Evolutionary conservation across 2,329 filamentous ascomycete species (phyloP).

Genomic region (Cordyceps cicadae): DNA sequence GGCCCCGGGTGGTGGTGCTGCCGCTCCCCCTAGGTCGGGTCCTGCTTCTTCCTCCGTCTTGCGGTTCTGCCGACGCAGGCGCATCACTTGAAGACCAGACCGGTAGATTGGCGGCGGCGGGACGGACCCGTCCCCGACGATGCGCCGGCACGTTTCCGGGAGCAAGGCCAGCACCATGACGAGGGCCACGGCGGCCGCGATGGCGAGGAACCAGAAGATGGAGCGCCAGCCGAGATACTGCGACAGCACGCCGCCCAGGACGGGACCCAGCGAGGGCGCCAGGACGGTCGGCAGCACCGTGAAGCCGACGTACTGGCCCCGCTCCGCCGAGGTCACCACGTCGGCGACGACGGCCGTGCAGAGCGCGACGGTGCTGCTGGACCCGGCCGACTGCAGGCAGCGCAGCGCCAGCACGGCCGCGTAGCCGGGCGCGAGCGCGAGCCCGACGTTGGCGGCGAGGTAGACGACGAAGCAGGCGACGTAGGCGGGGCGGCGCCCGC

Average conservation of each 20-base stretch:
- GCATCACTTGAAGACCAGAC: conserved; percentile 25
- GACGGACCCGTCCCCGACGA: conserved; percentile 46
- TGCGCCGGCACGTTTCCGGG: conserved; percentile 42
- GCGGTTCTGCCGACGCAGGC: conserved; percentile 15
- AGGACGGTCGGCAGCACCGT: conserved; percentile 41
- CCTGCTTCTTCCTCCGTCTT: not conserved
- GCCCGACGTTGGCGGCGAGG: conserved; percentile 44
- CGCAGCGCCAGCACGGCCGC: conserved; percentile 44
- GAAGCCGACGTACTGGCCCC: conserved; percentile 51
- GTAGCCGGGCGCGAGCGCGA: conserved; percentile 42
- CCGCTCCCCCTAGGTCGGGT: not conserved
- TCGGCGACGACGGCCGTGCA: conserved; percentile 54
- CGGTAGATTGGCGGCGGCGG: conserved; percentile 30
- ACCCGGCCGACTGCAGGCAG: conserved; percentile 50
- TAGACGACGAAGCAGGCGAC: conserved; percentile 45
- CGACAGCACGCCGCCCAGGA: conserved; percentile 50
- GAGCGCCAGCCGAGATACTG: conserved; percentile 50
- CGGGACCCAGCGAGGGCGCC: conserved; percentile 41
- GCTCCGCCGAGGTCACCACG: conserved; percentile 51
- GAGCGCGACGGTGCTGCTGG: conserved; percentile 51
- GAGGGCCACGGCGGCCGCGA: conserved; percentile 33
- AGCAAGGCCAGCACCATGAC: conserved; percentile 39
- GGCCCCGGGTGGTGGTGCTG: not conserved
- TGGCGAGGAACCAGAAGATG: conserved; percentile 56
- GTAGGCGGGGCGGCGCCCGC: conserved; percentile 47